Percentiles rank a stretch among this genome's conserved stretches.
These are phyloP conservation scores for Dactylellina cionopaga DNA, from an alignment of 2,329 filamentous ascomycete genomes.

Conservation along the genomic window DNA sequence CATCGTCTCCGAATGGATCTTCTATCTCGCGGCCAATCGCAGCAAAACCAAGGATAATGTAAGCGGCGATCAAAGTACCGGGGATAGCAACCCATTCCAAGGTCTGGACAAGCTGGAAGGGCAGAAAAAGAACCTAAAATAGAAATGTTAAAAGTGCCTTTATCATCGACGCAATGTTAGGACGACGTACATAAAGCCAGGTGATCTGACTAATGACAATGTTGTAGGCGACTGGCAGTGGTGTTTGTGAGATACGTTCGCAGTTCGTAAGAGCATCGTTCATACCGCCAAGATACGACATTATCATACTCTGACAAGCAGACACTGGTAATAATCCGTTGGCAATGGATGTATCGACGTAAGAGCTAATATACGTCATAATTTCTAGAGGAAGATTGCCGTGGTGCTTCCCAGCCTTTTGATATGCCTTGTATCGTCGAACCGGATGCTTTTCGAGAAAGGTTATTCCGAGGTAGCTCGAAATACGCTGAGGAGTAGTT, in stretches of 20 bases:
- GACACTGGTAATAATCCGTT: conserved; percentile 68
- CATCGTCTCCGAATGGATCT: conserved; percentile 83
- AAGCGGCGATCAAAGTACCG: conserved; percentile 75
- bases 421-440: conserved; percentile 77
- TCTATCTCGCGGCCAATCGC: conserved; percentile 83
- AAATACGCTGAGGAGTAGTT: conserved; percentile 18
- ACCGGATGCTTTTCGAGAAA: conserved; percentile 81
- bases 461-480: conserved; percentile 75
- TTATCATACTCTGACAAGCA: conserved; percentile 70
- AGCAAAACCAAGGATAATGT: conserved; percentile 82
- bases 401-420: conserved; percentile 68
- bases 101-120: conserved; percentile 76
- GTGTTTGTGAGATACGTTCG: conserved; percentile 73
- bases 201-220: conserved; percentile 90
- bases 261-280: conserved; percentile 73
- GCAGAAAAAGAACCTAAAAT: conserved; percentile 66
- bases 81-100: conserved; percentile 81
- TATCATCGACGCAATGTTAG: too few species aligned
- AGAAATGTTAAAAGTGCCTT: background rate
- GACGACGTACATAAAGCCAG: conserved; percentile 74
- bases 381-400: conserved; percentile 86
- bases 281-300: conserved; percentile 66
- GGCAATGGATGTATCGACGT: conserved; percentile 70
- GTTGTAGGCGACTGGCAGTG: conserved; percentile 81
- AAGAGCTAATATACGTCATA: conserved; percentile 74